Base-by-base conservation (phyloP, 108 stramenopile species). In the Fragilaria radians region DNA sequence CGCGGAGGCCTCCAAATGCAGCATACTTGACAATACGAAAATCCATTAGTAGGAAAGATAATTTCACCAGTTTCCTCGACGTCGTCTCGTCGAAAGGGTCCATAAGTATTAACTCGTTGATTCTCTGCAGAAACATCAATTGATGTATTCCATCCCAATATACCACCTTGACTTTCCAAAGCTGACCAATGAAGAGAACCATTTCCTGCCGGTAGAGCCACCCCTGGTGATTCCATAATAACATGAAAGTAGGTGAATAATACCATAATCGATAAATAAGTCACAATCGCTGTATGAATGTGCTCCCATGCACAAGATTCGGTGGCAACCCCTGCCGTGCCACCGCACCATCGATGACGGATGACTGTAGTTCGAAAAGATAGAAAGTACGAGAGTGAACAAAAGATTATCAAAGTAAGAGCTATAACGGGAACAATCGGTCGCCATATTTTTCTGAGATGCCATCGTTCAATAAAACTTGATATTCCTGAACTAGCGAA, bases 1-100 rank as follows among this genome's bases (percentile, higher is more conserved):
- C 91, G 67, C 14, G 91, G 83, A 29, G 91, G 91, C 59, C 91
- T 65, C 5, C 19, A 5, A 5, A 68, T 67, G 0, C 73, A 49
- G 59, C 91, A 92, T 28, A 68, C 85, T 5, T 76, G 25, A 49
- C 91, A 92, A 34, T 53, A 73, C 3, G 84, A 72, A 31, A 67
- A 33, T 28, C 66, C 23, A 1, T 67, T 56, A 4, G 52, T 52
- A 26, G 3, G 5, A 26, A 27, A 26, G 25, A 18, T 26, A 1
- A 26, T 1, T 26, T 1, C 52, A 26, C 48, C 1, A 4, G 22
- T 48, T 27, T 45, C 60, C 21, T 34, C 42, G 34, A 54, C 1
- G 57, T 14, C 19, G 25, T 18, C 14, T 28, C 3, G 32, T 26
- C 55, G 22, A 48, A 1, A 9, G 21, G 32, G 14, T 30, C 55